Base-by-base conservation (phyloP, 2,329 filamentous ascomycete species). In the Monosporascus cannonballus region DNA sequence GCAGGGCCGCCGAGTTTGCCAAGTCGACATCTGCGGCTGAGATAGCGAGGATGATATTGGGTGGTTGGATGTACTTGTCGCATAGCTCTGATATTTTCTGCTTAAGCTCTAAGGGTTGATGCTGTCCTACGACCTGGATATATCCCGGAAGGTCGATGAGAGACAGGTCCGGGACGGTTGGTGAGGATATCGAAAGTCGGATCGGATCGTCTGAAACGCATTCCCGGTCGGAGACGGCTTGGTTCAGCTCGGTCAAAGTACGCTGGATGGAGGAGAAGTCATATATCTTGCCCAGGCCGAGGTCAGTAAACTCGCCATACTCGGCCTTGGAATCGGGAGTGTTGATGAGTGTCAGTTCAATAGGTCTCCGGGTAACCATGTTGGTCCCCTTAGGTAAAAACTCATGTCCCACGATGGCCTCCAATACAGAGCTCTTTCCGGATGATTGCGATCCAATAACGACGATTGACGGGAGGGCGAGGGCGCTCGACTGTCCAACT, bases 391-490 rank as follows among this genome's bases (percentile, higher is more conserved):
- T 99, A 6, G 94, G 95, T 46, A 99, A 74, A 61, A 99, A 99
- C 64, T 99, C 94, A 66, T 99, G 94, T 5, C 94, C 95, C 51
- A 99, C 95, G 56, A 99, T 96, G 20, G 94, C 90, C 70, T 99
- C 94, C 47, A 99, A 71, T 1, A 99, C 94, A 1, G 94, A 99
- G 66, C 93, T 97, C 75, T 99, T 99, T 41, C 94, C 94, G 0
- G 94, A 97, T 0, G 94, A 99, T 68, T 99, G 94, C 2, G 94
- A 99, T 24, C 94, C 94, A 61, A 99, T 96, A 38, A 99, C 94
- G n/a, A 99, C 94, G 53, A 99, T 99, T 0, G 95, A 97, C 0
- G 94, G 94, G 22, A 99, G 75, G 1, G 89, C 93, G 57, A 99
- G 76, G 3, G 89, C 84, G 59, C 87, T 90, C 1, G 92, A 95